Conservation (phyloP, 257 asterid species). For the Solanum paucissectum region DNA sequence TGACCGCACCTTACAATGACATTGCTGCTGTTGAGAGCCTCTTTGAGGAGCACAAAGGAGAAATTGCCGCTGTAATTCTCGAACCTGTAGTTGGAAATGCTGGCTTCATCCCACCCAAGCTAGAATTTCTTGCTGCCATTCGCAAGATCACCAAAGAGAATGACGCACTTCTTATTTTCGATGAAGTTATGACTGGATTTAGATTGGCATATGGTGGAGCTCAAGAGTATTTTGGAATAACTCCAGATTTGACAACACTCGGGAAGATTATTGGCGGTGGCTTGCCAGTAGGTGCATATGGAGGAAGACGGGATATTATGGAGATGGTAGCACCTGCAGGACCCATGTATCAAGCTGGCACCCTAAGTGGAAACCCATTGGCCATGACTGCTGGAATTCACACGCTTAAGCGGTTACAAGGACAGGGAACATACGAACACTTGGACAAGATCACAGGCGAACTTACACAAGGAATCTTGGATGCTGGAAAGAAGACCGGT, state of each 20-base stretch:
- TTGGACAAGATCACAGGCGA: slow-evolving; percentile 63
- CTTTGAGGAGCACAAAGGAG: slow-evolving; percentile 69
- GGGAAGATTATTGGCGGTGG: slow-evolving; percentile 99
- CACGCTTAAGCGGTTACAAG: slow-evolving; percentile 69
- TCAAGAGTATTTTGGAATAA: slow-evolving; percentile 86
- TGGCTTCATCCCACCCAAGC: slow-evolving; percentile 74
- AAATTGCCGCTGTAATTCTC: slow-evolving; percentile 67
- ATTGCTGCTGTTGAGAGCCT: slow-evolving; percentile 50
- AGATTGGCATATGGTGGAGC: slow-evolving; percentile 93
- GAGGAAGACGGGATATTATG: slow-evolving; percentile 95
- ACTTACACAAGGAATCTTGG: slow-evolving; percentile 57
- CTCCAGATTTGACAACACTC: slow-evolving; percentile 91
- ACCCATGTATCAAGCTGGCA: slow-evolving; percentile 98
- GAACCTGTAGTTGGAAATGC: slow-evolving; percentile 96
- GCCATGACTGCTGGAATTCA: slow-evolving; percentile 99
- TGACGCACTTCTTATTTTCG: slow-evolving; percentile 66
- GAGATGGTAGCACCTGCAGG: slow-evolving; percentile 99
- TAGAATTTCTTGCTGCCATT: slow-evolving; percentile 58
- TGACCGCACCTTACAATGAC: slow-evolving; percentile 81
- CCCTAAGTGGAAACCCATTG: slow-evolving; percentile 91
- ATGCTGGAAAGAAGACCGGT: slow-evolving; percentile 83
- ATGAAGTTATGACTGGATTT: slow-evolving; percentile 96
- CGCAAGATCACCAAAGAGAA: slow-evolving; percentile 53
- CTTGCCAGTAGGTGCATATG: slow-evolving; percentile 96
- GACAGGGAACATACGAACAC: slow-evolving; percentile 67